Evolutionary conservation across 257 asterid species (phyloP), one percentile per base, ranked within the genome.

Genomic region (Ligustrum vulgare): DNA sequence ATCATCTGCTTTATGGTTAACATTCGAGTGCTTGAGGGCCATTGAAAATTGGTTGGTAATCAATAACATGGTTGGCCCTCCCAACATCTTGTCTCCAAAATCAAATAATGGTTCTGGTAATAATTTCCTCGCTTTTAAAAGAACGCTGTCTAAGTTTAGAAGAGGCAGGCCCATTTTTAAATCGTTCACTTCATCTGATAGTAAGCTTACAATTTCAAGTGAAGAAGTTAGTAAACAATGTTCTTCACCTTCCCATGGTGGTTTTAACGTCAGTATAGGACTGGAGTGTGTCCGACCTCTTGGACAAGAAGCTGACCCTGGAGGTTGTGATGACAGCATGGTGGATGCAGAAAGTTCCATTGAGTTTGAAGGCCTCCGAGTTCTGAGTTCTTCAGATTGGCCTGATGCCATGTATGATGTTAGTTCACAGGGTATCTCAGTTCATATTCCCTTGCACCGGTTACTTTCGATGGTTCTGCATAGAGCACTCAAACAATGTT

Each of bases 371-470:
- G 91, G 93, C 75, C 87, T 90, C 60, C 87, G 89, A 78, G 84
- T 90, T 80, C 84, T 93, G 75, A 85, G 90, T 85, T 80, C 80
- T 78, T 83, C 98, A 11, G 93, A 86, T 71, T 95, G 99, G 99
- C 98, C 94, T 43, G 89, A 89, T 77, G 90, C 93, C 78, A 68
- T 82, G 6, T 90, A 87, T 85, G 93, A 89, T 80, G 99, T 95
- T 72, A 91, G 98, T 80, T 87, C 90, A n/a, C 97, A 90, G 81
- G 94, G 89, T 80, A 87, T 87, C 72, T 95, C 97, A 39, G 87
- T 89, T 47, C 98, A 95, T 82, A 82, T 93, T 80, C 98, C 99
- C 33, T 84, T 95, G 62, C 99, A 95, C 80, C 89, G 91, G 31
- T 87, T 95, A 74, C 95, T 93, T 65, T 90, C 98, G 18, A 85